These are phyloP conservation scores for Pseudomassariella vexata DNA, from an alignment of 2,329 filamentous ascomycete genomes.

Conservation along the genomic window DNA sequence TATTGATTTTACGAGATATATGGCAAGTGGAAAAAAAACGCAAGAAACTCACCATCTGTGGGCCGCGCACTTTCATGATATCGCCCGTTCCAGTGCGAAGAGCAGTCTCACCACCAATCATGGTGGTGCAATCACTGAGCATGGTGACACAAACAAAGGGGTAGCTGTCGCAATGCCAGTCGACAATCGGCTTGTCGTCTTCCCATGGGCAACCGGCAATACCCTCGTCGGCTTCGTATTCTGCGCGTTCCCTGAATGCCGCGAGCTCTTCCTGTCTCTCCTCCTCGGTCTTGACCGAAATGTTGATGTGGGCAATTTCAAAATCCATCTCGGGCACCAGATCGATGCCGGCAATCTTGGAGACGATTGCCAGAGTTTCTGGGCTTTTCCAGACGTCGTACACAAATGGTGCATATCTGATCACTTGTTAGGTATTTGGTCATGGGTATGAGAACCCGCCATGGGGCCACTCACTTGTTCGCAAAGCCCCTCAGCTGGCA, in stretches of 20 bases:
- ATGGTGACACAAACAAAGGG: conserved; percentile 67
- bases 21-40: conserved; percentile 29
- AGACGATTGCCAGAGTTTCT: conserved; percentile 39
- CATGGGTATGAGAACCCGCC: no score
- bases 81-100: conserved; percentile 48
- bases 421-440: background rate
- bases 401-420: conserved; percentile 57
- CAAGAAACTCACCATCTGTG: conserved; percentile 49
- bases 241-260: conserved; percentile 27
- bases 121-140: conserved; percentile 56
- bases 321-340: conserved; percentile 47
- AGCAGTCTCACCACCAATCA: conserved; percentile 61
- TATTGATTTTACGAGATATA: conserved; percentile 8
- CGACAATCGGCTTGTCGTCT: conserved; percentile 49
- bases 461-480: conserved; percentile 45
- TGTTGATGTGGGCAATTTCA: conserved; percentile 51
- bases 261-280: conserved; percentile 35
- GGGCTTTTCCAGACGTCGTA: conserved; percentile 43
- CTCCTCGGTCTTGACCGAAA: conserved; percentile 43
- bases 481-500: conserved; percentile 26
- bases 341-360: conserved; percentile 48
- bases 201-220: conserved; percentile 28
- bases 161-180: conserved; percentile 61
- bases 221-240: conserved; percentile 21
- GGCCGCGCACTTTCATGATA: conserved; percentile 53